These are phyloP conservation scores for Fusarium buharicum DNA, from an alignment of 2,329 filamentous ascomycete species.

Conservation along the genomic window DNA sequence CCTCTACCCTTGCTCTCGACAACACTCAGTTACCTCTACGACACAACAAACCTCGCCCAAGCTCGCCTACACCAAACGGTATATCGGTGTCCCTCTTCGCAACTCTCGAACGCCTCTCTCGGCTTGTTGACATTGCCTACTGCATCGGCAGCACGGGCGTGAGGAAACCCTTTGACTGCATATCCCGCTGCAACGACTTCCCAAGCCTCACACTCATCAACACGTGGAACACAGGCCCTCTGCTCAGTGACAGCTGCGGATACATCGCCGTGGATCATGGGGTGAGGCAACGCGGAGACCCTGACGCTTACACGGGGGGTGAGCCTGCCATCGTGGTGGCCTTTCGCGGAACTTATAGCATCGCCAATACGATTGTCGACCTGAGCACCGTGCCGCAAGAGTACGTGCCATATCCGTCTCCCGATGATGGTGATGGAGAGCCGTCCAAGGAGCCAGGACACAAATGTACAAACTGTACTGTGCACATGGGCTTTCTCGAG, in stretches of 20 bases:
- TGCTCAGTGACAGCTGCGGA: conserved; percentile 91
- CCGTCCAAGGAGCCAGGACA: conserved; percentile 54
- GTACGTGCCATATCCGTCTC: conserved; percentile 85
- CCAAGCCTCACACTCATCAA: conserved; percentile 79
- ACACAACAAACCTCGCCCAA: background rate
- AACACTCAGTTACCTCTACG: conserved; percentile 22
- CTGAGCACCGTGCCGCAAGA: conserved; percentile 88
- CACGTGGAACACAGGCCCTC: conserved; percentile 89
- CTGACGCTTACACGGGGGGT: conserved; percentile 13
- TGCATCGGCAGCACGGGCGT: conserved; percentile 90
- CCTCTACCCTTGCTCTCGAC: conserved; percentile 21
- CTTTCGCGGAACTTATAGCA: conserved; percentile 93
- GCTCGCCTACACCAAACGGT: conserved; percentile 60
- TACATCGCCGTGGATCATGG: conserved; percentile 89
- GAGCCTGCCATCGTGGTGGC: conserved; percentile 76
- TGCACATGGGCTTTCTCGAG: conserved; percentile 88
- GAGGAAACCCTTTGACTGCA: conserved; percentile 82
- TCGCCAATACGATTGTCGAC: conserved; percentile 91
- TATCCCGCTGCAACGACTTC: conserved; percentile 87
- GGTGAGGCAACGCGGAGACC: conserved; percentile 31
- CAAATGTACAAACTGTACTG: conserved; percentile 85
- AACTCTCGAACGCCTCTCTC: conserved; percentile 86
- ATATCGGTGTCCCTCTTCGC: conserved; percentile 68
- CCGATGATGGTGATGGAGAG: conserved; percentile 54
- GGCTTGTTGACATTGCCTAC: conserved; percentile 93